Evolutionary conservation across 345 rosid genomes (phyloP).

Genomic region (Lenwebbia sp.): DNA sequence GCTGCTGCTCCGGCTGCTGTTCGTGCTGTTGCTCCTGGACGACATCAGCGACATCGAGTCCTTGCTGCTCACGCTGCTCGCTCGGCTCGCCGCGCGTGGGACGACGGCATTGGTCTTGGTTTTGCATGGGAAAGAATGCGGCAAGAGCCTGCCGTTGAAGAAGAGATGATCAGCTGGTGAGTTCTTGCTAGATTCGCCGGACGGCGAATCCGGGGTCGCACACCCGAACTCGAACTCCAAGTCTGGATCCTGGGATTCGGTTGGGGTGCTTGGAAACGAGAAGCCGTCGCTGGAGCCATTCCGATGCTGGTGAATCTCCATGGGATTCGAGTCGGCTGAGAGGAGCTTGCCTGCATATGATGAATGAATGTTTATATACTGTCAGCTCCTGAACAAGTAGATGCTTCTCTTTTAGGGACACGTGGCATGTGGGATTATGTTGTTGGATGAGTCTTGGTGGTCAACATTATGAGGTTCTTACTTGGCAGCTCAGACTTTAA

Average conservation of each 20-base stretch:
- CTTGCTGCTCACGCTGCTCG: constrained; percentile 45
- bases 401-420: background rate
- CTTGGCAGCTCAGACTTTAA: background rate
- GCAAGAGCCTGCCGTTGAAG: constrained; percentile 66
- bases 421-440: background rate
- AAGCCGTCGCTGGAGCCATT: constrained; percentile 17
- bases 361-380: background rate
- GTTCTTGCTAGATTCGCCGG: constrained; percentile 7
- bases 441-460: background rate
- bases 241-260: constrained; percentile 11
- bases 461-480: constrained; percentile 1
- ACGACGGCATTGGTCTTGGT: background rate
- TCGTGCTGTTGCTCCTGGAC: constrained; percentile 54
- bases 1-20: constrained; percentile 66
- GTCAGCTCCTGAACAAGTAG: background rate
- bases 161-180: constrained; percentile 89
- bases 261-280: constrained; percentile 36
- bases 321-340: background rate
- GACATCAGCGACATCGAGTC: constrained; percentile 35
- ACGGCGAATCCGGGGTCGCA: constrained; percentile 49
- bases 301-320: constrained; percentile 17
- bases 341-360: background rate
- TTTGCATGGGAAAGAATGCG: constrained; percentile 56
- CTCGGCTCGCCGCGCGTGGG: constrained; percentile 23
- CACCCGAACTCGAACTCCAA: constrained; percentile 67